phyloP scores from a whole-genome alignment of 208 protist genomes.

The Acanthamoeba castellanii region DNA sequence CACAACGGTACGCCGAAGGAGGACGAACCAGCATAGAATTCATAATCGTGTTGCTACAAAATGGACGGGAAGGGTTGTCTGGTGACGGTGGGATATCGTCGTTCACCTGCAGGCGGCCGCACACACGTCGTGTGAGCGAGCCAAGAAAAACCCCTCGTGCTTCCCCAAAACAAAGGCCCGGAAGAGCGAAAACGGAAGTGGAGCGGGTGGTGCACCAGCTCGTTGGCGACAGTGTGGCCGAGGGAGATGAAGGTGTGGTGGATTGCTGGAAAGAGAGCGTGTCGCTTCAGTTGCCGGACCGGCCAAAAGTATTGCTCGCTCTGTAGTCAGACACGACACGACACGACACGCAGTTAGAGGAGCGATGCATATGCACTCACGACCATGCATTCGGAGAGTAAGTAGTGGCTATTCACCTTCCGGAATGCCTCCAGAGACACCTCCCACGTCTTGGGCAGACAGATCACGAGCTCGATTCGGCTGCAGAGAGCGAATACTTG shows the following conservation, averaged over 20 bases:
- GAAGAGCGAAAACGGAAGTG: neutral
- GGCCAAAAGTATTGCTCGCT: slow-evolving; percentile 67
- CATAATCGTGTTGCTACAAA: slow-evolving; percentile 43
- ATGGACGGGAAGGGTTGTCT: slow-evolving; percentile 57
- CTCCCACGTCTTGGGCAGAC: slow-evolving; percentile 61
- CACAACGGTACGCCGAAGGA: neutral
- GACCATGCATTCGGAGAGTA: neutral
- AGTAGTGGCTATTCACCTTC: neutral
- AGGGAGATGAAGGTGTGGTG: slow-evolving; percentile 65
- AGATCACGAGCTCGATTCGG: slow-evolving; percentile 57
- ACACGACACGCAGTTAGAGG: too few relatives aligned
- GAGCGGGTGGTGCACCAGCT: neutral
- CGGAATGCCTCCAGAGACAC: slow-evolving; percentile 57
- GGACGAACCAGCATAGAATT: slow-evolving; percentile 45
- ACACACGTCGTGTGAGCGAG: neutral
- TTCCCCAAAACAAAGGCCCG: too few relatives aligned
- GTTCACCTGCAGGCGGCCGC: neutral
- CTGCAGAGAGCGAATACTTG: neutral
- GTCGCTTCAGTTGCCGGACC: slow-evolving; percentile 53
- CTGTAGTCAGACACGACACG: neutral
- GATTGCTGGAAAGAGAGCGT: slow-evolving; percentile 50
- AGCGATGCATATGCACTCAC: too few relatives aligned
- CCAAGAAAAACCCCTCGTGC: neutral
- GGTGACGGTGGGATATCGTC: slow-evolving; percentile 61
- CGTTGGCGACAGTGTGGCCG: slow-evolving; percentile 54